Percentiles rank a stretch among this genome's conserved stretches.
These are phyloP conservation scores for Lipomyces sp. DNA, from an alignment of 805 yeast genomes.

Conservation along the genomic window DNA sequence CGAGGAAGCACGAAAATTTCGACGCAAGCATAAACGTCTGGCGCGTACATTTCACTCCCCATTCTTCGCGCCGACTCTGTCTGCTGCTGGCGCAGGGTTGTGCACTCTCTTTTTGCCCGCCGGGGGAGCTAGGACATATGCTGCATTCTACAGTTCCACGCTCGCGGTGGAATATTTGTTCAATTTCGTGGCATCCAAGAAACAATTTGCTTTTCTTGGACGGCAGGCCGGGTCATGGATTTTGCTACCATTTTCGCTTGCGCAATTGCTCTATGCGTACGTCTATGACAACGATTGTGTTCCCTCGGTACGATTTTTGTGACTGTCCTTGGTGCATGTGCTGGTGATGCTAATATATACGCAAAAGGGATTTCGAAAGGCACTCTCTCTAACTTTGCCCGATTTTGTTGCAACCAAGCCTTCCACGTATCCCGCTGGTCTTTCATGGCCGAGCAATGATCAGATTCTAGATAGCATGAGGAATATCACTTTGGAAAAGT, in stretches of 20 bases:
- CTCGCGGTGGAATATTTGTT: constrained; percentile 39
- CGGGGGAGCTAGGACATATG: constrained; percentile 29
- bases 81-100: constrained; percentile 35
- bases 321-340: background rate
- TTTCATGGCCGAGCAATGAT: constrained; percentile 38
- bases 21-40: constrained; percentile 17
- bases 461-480: constrained; percentile 37
- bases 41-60: constrained; percentile 15
- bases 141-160: constrained; percentile 37
- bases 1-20: constrained; percentile 20
- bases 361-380: constrained; percentile 30
- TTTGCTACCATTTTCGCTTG: constrained; percentile 42
- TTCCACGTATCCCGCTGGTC: constrained; percentile 32
- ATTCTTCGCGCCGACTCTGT: constrained; percentile 16
- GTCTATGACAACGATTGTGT: constrained; percentile 38
- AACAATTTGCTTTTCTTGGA: constrained; percentile 36
- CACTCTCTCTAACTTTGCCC: constrained; percentile 35
- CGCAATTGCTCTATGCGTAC: constrained; percentile 41
- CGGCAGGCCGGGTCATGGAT: constrained; percentile 42
- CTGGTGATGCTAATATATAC: background rate
- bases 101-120: constrained; percentile 33
- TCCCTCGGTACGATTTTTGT: constrained; percentile 30
- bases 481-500: constrained; percentile 34
- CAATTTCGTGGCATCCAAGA: constrained; percentile 39
- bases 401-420: constrained; percentile 37